Base-by-base conservation (phyloP, 2,329 filamentous ascomycete genomes). In the Paecilomyces sp. region DNA sequence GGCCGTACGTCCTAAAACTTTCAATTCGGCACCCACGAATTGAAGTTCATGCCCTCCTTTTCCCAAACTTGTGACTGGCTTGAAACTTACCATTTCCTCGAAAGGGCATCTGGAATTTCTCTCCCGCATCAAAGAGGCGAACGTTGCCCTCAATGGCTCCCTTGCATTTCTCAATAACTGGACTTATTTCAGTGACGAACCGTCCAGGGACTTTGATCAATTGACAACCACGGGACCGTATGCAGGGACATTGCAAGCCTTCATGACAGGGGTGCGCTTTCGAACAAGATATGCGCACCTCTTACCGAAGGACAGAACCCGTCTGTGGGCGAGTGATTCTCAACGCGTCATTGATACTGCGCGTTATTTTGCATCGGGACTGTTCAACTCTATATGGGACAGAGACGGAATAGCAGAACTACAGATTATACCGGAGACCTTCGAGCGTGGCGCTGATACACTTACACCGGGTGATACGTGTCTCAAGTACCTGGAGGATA, bases 311-410 rank as follows among this genome's bases (percentile, higher is more conserved):
- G 59, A 66, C 2, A 68, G 68, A n/a, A 76, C 72, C 0, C 71
- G 68, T 12, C 75, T 84, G 64, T 86, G 83, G 83, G 82, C 83
- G 28, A 83, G 81, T 63, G 79, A 80, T 56, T 82, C 78, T 4
- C 62, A 73, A 9, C 78, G 83, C 13, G 83, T 86, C 4, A 80
- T 84, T 57, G 80, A 84, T 52, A 84, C 84, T 9, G 83, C 83
- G 2, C 73, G 72, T 13, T 77, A 83, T 65, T 86, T 86, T 64
- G 80, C 78, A 0, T 70, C 77, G 4, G 83, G 83, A 1, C 77
- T 86, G 66, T 85, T 84, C 64, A 83, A 82, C 2, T 68, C 81
- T 11, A 72, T 82, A 34, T 82, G 79, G 75, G 66, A 76, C 51
- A 64, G 53, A 2, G 50, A 63, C 3, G 58, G 64, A 22, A 66